A percentile compares a stretch with the other conserved stretches of the same genome.
phyloP scores from a whole-genome alignment of 2,329 filamentous ascomycete genomes.

The Magnaporthiopsis poae region DNA sequence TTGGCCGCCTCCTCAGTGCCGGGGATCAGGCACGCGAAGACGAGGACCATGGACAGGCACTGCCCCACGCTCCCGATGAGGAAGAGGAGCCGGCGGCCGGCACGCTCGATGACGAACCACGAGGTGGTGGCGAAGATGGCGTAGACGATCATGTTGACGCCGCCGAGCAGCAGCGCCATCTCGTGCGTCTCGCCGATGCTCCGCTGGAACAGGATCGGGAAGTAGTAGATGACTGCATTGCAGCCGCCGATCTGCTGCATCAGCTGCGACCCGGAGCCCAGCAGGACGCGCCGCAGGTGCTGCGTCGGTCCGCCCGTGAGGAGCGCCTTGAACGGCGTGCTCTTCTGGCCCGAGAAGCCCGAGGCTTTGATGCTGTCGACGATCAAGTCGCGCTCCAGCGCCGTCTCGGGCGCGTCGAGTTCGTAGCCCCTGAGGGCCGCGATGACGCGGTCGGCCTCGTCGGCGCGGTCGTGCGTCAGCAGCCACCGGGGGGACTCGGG shows the following conservation, averaged over 20 bases:
- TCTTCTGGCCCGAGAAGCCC: constrained; percentile 34
- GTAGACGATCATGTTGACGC: constrained; percentile 49
- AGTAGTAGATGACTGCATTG: constrained; percentile 41
- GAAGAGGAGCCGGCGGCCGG: constrained; percentile 53
- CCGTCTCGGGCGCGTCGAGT: constrained; percentile 41
- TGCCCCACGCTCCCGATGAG: constrained; percentile 53
- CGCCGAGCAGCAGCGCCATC: constrained; percentile 43
- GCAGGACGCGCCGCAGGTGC: constrained; percentile 54
- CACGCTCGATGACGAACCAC: constrained; percentile 38
- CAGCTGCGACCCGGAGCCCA: constrained; percentile 47
- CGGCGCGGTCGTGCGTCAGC: constrained; percentile 21
- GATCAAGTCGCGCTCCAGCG: constrained; percentile 49
- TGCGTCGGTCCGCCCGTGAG: constrained; percentile 55
- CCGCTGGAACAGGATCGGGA: constrained; percentile 22
- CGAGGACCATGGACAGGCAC: constrained; percentile 50
- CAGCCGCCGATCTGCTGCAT: constrained; percentile 53
- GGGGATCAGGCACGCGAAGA: constrained; percentile 25
- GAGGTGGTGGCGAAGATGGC: constrained; percentile 50
- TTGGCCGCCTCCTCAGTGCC: constrained; percentile 22
- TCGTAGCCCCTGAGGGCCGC: constrained; percentile 20
- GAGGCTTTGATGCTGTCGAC: constrained; percentile 50
- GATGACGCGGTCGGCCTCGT: constrained; percentile 21
- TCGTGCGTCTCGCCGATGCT: constrained; percentile 32
- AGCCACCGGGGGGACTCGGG: constrained; percentile 26
- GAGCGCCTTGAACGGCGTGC: constrained; percentile 40